These are phyloP conservation scores for Beauveria bassiana DNA, from an alignment of 2,329 filamentous ascomycete genomes.

Conservation along the genomic window DNA sequence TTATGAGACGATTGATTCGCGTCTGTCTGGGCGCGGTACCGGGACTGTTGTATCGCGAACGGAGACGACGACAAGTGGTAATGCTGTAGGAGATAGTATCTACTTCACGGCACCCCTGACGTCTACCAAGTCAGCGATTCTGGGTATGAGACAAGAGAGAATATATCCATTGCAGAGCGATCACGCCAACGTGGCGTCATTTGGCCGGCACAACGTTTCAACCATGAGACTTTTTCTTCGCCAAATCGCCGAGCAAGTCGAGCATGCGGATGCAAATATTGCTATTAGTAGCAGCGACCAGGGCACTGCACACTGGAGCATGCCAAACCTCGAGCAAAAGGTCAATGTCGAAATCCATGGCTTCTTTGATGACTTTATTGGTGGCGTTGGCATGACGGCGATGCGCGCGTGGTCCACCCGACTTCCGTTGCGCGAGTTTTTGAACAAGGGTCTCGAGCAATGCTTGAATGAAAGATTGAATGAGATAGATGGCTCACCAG, in stretches of 20 bases:
- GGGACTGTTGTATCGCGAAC: constrained; percentile 21
- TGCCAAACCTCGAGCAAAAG: constrained; percentile 37
- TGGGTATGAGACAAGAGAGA: constrained; percentile 43
- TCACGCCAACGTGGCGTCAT: constrained; percentile 47
- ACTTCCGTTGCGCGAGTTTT: constrained; percentile 44
- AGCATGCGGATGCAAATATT: constrained; percentile 24
- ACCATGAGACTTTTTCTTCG: constrained; percentile 36
- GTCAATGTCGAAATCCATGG: constrained; percentile 50
- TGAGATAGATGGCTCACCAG: constrained; percentile 26
- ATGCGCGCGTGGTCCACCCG: constrained; percentile 44
- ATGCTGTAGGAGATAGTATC: constrained; percentile 29
- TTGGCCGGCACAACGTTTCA: constrained; percentile 40
- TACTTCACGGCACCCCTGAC: constrained; percentile 53
- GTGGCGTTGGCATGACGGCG: constrained; percentile 17
- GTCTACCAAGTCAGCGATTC: constrained; percentile 47
- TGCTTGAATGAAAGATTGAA: constrained; percentile 47
- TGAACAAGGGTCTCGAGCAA: constrained; percentile 45
- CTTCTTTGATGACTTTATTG: constrained; percentile 49
- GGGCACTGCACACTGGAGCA: neutral
- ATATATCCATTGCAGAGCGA: constrained; percentile 47
- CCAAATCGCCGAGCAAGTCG: constrained; percentile 26
- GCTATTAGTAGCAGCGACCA: neutral
- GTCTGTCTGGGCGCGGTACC: constrained; percentile 37
- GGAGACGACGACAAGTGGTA: neutral
- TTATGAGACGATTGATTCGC: constrained; percentile 55